These are phyloP conservation scores for Tagetes patula DNA, from an alignment of 129 eudicot species.

Conservation along the genomic window DNA sequence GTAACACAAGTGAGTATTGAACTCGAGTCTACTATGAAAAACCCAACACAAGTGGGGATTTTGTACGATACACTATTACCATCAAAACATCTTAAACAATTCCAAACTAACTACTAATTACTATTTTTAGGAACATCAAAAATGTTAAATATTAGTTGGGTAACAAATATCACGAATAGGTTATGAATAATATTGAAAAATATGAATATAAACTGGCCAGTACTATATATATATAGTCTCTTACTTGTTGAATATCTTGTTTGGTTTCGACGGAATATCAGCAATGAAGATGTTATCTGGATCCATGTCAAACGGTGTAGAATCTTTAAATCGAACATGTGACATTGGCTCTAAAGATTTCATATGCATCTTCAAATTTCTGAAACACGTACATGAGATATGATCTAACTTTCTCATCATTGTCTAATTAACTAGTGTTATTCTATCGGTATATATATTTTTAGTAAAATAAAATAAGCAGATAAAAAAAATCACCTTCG, in stretches of 20 bases:
- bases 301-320: slow-evolving; percentile 24
- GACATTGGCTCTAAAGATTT: slow-evolving; percentile 36
- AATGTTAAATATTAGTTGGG: neutral
- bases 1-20: too few species aligned
- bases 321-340: slow-evolving; percentile 1
- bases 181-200: neutral
- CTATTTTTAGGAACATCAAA: neutral
- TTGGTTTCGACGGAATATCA: slow-evolving; percentile 9
- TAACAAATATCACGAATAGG: neutral
- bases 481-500: slow-evolving; percentile 25
- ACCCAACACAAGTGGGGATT: too few species aligned
- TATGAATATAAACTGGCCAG: neutral
- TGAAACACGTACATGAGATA: neutral
- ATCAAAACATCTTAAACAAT: too few species aligned
- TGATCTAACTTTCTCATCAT: neutral
- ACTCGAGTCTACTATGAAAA: too few species aligned
- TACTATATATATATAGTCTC: neutral
- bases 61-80: too few species aligned
- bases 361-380: slow-evolving; percentile 29
- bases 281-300: slow-evolving; percentile 15
- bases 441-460: neutral
- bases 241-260: slow-evolving; percentile 31
- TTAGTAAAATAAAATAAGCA: neutral
- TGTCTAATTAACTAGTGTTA: neutral
- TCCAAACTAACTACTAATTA: too few species aligned